A percentile compares a stretch with the other conserved stretches of the same genome.
Conservation (phyloP, 192 early-diverging fungal species). For the Podila verticillata region DNA sequence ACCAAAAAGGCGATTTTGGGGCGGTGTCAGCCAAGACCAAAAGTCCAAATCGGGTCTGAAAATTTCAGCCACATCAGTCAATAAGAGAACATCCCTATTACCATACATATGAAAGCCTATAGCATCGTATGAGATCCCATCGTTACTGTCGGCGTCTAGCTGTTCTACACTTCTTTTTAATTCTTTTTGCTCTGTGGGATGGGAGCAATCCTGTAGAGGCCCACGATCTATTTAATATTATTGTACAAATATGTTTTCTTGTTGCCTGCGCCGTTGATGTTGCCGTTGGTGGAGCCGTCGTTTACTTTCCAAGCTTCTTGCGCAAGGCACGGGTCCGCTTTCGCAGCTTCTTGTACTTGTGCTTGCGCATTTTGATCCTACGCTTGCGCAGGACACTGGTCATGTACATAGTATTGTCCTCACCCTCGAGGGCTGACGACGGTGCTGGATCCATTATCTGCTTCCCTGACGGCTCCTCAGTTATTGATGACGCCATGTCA, state of each 20-base stretch:
- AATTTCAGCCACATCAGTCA: too few relatives aligned
- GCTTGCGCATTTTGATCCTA: conserved; percentile 94
- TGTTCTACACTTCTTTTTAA: too few relatives aligned
- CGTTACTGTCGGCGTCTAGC: too few relatives aligned
- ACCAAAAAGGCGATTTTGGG: too few relatives aligned
- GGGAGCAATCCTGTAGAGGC: too few relatives aligned
- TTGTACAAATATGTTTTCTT: neutral
- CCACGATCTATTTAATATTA: too few relatives aligned
- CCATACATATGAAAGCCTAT: too few relatives aligned
- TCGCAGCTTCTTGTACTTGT: conserved; percentile 90
- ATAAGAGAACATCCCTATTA: too few relatives aligned
- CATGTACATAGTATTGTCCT: conserved; percentile 54
- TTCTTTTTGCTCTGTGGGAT: too few relatives aligned
- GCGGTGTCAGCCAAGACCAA: too few relatives aligned
- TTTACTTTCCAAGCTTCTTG: conserved; percentile 77
- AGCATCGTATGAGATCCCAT: too few relatives aligned
- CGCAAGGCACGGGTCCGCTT: conserved; percentile 78
- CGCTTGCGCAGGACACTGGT: conserved; percentile 86
- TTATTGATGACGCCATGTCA: neutral
- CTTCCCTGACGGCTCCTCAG: neutral
- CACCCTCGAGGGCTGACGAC: neutral
- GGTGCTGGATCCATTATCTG: conserved; percentile 20
- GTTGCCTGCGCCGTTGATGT: neutral
- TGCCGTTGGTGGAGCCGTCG: neutral
- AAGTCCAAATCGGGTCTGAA: too few relatives aligned